phyloP scores from a whole-genome alignment of 2,329 filamentous ascomycete species.

The Fusarium cyanostomum region DNA sequence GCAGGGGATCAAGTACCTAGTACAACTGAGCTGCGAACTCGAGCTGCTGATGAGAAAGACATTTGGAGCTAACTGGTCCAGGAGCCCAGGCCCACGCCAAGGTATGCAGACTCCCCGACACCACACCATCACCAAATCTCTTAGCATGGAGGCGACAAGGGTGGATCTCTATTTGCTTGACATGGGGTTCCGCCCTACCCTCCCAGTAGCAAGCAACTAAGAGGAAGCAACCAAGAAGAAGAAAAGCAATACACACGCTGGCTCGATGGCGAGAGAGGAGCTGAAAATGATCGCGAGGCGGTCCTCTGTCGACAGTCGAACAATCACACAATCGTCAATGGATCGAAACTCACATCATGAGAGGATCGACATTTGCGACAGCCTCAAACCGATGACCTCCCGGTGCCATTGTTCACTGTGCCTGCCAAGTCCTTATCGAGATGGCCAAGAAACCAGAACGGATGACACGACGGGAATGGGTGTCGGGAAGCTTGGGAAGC shows the following conservation, averaged over 20 bases:
- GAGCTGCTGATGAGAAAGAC: background rate
- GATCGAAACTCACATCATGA: slow-evolving; percentile 27
- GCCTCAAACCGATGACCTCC: background rate
- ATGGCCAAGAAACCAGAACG: slow-evolving; percentile 11
- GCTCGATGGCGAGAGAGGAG: slow-evolving; percentile 11
- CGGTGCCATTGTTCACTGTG: background rate
- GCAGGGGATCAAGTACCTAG: slow-evolving; percentile 20
- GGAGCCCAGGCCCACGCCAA: slow-evolving; percentile 12
- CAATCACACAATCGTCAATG: slow-evolving; percentile 31
- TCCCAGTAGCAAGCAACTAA: background rate
- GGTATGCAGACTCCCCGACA: slow-evolving; percentile 35
- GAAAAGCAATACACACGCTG: slow-evolving; percentile 1
- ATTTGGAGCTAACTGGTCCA: slow-evolving; percentile 6
- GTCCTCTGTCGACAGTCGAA: slow-evolving; percentile 1
- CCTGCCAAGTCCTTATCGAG: slow-evolving; percentile 7
- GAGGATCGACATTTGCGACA: slow-evolving; percentile 8
- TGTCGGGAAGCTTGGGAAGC: slow-evolving; percentile 2
- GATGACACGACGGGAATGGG: slow-evolving; percentile 1
- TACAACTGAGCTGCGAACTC: slow-evolving; percentile 8
- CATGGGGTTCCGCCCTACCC: slow-evolving; percentile 16
- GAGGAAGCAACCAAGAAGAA: background rate
- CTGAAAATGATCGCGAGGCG: slow-evolving; percentile 5
- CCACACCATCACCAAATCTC: slow-evolving; percentile 25
- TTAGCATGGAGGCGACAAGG: slow-evolving; percentile 18
- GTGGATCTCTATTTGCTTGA: slow-evolving; percentile 26